A percentile compares a stretch with the other conserved stretches of the same genome.
These are phyloP conservation scores for Trichocomaceae sp. DNA, from an alignment of 2,329 filamentous ascomycete genomes.

Conservation along the genomic window DNA sequence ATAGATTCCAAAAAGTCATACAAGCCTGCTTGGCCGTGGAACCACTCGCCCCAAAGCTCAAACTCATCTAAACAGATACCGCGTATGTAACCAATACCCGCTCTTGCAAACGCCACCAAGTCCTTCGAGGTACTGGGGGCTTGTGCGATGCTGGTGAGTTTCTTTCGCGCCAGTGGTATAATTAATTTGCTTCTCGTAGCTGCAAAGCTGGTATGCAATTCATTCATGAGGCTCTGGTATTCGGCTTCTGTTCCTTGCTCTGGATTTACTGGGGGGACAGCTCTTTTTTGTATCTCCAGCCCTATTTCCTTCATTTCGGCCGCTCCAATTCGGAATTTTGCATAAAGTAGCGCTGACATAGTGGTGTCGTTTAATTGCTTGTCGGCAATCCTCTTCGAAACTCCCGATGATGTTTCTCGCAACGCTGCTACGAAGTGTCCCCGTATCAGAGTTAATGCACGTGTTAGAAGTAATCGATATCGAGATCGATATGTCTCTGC, in stretches of 20 bases:
- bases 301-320: conserved; percentile 60
- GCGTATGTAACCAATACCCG: conserved; percentile 59
- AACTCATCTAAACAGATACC: conserved; percentile 62
- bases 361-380: conserved; percentile 65
- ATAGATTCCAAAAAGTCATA: conserved; percentile 62
- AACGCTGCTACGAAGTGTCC: conserved; percentile 60
- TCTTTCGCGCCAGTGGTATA: conserved; percentile 57
- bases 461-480: conserved; percentile 72
- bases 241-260: conserved; percentile 55
- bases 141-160: conserved; percentile 49
- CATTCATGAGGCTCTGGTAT: conserved; percentile 60
- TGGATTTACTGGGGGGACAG: conserved; percentile 53
- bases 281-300: conserved; percentile 61
- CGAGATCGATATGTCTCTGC: conserved; percentile 79
- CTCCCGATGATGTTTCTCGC: conserved; percentile 56
- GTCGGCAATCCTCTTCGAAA: conserved; percentile 57
- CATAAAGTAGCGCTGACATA: conserved; percentile 63
- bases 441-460: conserved; percentile 60
- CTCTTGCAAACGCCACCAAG: conserved; percentile 58
- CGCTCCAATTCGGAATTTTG: conserved; percentile 63
- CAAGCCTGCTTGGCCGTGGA: conserved; percentile 55
- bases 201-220: conserved; percentile 58
- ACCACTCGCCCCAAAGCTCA: conserved; percentile 61
- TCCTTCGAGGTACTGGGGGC: conserved; percentile 57
- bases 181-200: conserved; percentile 53